Base-by-base conservation (phyloP, 2,329 filamentous ascomycete genomes). In the Berkeleyomyces rouxiae region DNA sequence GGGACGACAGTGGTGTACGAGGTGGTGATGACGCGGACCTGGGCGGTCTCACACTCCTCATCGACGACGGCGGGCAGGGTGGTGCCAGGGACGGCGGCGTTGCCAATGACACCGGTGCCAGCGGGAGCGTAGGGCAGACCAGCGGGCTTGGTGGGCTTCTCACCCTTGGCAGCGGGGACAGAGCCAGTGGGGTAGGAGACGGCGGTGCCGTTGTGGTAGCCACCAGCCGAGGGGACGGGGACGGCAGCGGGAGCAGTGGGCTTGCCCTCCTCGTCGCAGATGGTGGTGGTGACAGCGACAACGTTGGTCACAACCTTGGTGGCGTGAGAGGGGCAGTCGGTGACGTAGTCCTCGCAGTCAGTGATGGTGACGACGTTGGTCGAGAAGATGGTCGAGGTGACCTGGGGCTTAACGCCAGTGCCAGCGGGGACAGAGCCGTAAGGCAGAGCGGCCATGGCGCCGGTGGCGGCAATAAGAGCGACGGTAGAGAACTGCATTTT, bases 311-410 rank as follows among this genome's bases (percentile, higher is more conserved):
- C 66, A 62, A 72, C 64, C 64, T 72, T 68, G 64, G 71, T 74
- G 69, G 70, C 71, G 67, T 70, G 70, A 43, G 72, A 72, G 65
- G 79, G 80, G 79, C 84, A 87, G 81, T 86, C 70, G 72, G 80
- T 79, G 70, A 85, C 81, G 65, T 77, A 77, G 59, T 81, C 75
- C 64, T 73, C 77, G 77, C 82, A 85, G 65, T 77, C 78, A 71
- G 80, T 84, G 78, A 85, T 75, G 74, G 82, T 85, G 68, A 80
- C 73, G 70, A 81, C 73, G 71, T 78, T 74, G 70, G 81, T 83
- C 72, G 76, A 72, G 77, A 79, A 83, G 74, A 81, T 75, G 71
- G 80, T 78, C 61, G 72, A 73, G 67, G 76, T 75, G 63, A 73
- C 75, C 62, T 63, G 76, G 70, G 75, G 74, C 70, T 80, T 77